Evolutionary conservation across 208 protist genomes (phyloP), one percentile per base, ranked within the genome.

Genomic region (Phytomonas sp.): DNA sequence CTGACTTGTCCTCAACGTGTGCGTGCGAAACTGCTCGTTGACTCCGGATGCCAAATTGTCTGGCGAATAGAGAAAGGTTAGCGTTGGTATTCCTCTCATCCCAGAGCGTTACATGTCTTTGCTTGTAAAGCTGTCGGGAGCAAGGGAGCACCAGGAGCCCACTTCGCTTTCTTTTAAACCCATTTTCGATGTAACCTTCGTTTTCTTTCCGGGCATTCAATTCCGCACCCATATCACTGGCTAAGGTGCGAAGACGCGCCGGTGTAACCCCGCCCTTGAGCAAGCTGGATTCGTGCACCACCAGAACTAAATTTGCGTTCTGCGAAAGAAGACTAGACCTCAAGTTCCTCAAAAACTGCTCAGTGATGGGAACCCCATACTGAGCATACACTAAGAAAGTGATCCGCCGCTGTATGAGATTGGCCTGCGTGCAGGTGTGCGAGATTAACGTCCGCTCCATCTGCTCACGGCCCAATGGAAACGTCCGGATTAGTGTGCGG

Each of bases 341-440:
- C 31, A 96, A 80, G 32, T 67, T 37, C 32, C 68, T 65, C 17
- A 96, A 76, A 51, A 91, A 83, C 65, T 80, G 75, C 46, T 79
- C 80, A n/a, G 90, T 85, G 60, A 93, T 68, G 31, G 87, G 74
- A 3, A 91, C 86, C 40, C 80, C 82, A 34, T 80, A 75, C 51
- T 89, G 82, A 43, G 93, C 65, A 77, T 93, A 88, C 11, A 96
- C 60, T 23, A 96, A 63, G 65, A 96, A 96, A 15, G 90, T 96
- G 46, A 96, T 82, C 29, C 90, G 86, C 7, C 87, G 85, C 46
- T 83, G 80, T 0, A 73, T 89, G n/a, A 87, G 75, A 68, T 92
- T 92, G 7, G 87, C 90, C 68, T 91, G 90, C 20, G 82, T 80
- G 78, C 90, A 96, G 23, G 87, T 96, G 81, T 96, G 87, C 20